Percentiles rank a stretch among this genome's conserved stretches.
Conservation (phyloP, 441 rosid genomes). For the Gossypium schwendimanii region DNA sequence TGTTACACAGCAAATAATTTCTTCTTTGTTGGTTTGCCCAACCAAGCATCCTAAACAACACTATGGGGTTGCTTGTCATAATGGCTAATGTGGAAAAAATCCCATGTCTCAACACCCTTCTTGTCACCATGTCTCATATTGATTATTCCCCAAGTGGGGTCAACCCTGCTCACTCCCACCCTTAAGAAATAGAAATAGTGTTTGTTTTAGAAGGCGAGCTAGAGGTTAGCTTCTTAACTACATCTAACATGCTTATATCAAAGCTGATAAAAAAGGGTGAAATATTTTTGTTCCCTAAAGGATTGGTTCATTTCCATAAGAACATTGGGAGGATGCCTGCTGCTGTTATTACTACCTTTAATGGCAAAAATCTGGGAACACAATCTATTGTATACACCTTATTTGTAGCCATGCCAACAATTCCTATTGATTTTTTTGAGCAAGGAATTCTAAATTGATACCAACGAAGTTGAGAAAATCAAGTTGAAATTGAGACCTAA, state of each 20-base stretch:
- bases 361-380: constrained; percentile 50
- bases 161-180: constrained; percentile 60
- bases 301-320: constrained; percentile 48
- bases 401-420: constrained; percentile 32
- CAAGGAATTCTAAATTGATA: constrained; percentile 31
- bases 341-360: constrained; percentile 40
- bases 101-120: constrained; percentile 50
- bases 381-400: constrained; percentile 31
- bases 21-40: constrained; percentile 31
- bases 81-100: constrained; percentile 32
- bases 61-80: constrained; percentile 30
- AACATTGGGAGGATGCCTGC: constrained; percentile 28
- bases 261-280: constrained; percentile 37
- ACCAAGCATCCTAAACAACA: constrained; percentile 37
- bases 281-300: constrained; percentile 38
- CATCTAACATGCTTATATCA: constrained; percentile 30
- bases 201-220: constrained; percentile 42
- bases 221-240: constrained; percentile 50
- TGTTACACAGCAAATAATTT: constrained; percentile 24
- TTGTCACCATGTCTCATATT: constrained; percentile 41
- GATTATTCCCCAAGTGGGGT: constrained; percentile 49
- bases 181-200: constrained; percentile 43
- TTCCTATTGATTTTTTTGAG: constrained; percentile 43
- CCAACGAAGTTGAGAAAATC: constrained; percentile 24
- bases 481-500: constrained; percentile 36